Conservation (phyloP, 177 flowering plant genomes). For the Vitis hybrid region DNA sequence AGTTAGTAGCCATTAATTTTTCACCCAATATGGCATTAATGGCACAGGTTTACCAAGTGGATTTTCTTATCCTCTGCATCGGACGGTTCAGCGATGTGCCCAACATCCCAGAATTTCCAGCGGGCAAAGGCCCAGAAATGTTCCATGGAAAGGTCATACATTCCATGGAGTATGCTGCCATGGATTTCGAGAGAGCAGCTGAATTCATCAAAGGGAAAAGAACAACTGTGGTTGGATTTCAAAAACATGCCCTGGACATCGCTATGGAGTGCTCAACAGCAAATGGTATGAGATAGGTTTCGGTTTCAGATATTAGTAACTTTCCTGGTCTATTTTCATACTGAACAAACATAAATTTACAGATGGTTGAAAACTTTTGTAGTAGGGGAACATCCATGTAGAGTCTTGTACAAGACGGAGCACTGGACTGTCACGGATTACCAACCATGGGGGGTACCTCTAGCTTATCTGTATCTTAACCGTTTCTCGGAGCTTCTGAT, state of each 20-base stretch:
- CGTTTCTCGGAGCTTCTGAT: slow-evolving; percentile 34
- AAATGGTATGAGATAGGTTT: slow-evolving; percentile 39
- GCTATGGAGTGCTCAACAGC: slow-evolving; percentile 55
- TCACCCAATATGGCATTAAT: too few species aligned
- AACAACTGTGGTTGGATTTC: slow-evolving; percentile 62
- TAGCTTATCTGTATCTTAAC: slow-evolving; percentile 21
- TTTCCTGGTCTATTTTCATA: too few species aligned
- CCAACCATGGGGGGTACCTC: slow-evolving; percentile 27
- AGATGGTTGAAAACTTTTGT: too few species aligned
- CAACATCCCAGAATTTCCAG: slow-evolving; percentile 61
- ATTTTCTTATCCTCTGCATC: slow-evolving; percentile 65
- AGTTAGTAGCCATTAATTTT: too few species aligned
- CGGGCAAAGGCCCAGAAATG: slow-evolving; percentile 56
- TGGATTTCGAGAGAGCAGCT: slow-evolving; percentile 53
- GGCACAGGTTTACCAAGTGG: slow-evolving; percentile 46
- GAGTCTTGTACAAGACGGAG: slow-evolving; percentile 10
- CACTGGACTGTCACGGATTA: slow-evolving; percentile 29
- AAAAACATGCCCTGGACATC: slow-evolving; percentile 72
- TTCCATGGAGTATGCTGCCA: slow-evolving; percentile 58
- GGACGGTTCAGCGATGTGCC: slow-evolving; percentile 70
- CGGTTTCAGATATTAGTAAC: too few species aligned
- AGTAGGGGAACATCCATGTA: slow-evolving; percentile 18
- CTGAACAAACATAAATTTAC: too few species aligned
- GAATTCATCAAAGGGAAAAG: slow-evolving; percentile 55
- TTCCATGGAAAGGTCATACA: slow-evolving; percentile 73